Evolutionary conservation across 306 rosid genomes (phyloP).

Genomic region (Pterocarpus santalinus): DNA sequence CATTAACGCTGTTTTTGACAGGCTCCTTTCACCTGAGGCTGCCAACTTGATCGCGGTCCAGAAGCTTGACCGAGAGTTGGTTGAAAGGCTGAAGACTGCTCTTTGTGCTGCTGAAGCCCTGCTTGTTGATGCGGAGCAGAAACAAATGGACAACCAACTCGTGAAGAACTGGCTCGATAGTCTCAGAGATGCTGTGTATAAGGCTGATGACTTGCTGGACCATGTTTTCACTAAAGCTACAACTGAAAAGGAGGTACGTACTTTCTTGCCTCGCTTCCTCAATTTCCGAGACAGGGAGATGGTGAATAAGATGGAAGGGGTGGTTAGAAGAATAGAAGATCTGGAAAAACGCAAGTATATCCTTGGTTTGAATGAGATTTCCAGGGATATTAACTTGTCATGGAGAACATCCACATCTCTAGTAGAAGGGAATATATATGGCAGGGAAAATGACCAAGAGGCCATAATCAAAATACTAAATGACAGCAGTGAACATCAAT

Average conservation of each 20-base stretch:
- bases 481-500: background rate
- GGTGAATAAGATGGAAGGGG: background rate
- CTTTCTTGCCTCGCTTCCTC: background rate
- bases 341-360: background rate
- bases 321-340: background rate
- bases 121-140: background rate
- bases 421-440: background rate
- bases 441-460: background rate
- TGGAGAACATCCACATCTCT: constrained; percentile 1
- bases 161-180: background rate
- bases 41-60: background rate
- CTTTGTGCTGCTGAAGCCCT: background rate
- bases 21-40: background rate
- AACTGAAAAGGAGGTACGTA: background rate
- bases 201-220: constrained; percentile 34
- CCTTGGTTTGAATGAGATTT: background rate
- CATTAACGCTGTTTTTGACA: background rate
- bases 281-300: background rate
- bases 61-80: background rate
- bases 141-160: background rate
- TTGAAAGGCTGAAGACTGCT: background rate
- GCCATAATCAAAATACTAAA: background rate
- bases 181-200: background rate
- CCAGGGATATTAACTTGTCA: background rate
- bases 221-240: constrained; percentile 30